Evolutionary conservation across 192 early-diverging fungal species (phyloP), one percentile per base, ranked within the genome.

Genomic region (Backusella tarrabulga): DNA sequence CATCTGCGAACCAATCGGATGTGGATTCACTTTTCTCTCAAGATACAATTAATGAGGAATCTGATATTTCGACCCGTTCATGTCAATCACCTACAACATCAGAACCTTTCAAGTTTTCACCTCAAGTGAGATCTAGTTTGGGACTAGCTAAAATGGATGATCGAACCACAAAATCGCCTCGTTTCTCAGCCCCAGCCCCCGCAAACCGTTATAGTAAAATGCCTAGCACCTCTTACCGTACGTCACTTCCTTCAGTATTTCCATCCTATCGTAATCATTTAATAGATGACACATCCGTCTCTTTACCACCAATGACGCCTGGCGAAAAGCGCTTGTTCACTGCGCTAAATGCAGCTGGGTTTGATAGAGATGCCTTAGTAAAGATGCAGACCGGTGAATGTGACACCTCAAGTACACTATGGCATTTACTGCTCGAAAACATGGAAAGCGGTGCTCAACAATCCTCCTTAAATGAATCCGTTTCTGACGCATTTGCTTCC

Each of bases 351-450:
- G 68, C 80, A 5, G 83, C 87, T 17, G 93, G 93, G 4, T 84
- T 94, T 42, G 88, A 94, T 74, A 82, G 81, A 34, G 83, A 83
- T 34, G 76, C 79, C 3, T 86, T 94, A 29, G 85, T 83, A 21
- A 86, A 84, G 34, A 90, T 92, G 17, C 85, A 86, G 42, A 77
- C 81, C 1, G 86, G 90, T 46, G 81, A 86, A 8, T 91, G 91
- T 63, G 89, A 92, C 77, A 82, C 85, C 8, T 78, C 83, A 67
- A 85, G 86, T 72, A 91, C 89, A n/a, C 81, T 94, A 19, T 94
- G 93, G 93, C 88, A 90, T 73, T 78, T 94, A 50, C 78, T 93
- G 8, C 76, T 93, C 19, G 87, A 88, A 26, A 80, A 80, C 6
- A 36, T 79, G 40, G 34, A 72, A 38, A 54, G 41, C 12, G 67